These are phyloP conservation scores for Hygrophorus pudorinus DNA, from an alignment of 768 basidiomycete species.

Conservation along the genomic window DNA sequence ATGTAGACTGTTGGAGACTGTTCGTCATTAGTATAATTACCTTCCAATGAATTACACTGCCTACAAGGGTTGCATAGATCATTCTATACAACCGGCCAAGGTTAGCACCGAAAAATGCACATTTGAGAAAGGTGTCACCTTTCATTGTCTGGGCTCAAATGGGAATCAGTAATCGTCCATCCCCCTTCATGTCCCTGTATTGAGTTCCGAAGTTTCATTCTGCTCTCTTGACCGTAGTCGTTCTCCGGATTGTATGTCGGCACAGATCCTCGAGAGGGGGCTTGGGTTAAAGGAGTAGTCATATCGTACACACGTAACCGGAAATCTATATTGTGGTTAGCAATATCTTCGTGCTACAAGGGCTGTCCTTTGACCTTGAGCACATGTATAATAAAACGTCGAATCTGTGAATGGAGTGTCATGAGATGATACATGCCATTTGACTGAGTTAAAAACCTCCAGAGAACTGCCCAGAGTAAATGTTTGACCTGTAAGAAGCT, in stretches of 20 bases:
- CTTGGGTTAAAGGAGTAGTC: slow-evolving; percentile 32
- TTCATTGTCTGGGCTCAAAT: slow-evolving; percentile 83
- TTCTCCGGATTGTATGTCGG: not conserved
- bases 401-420: slow-evolving; percentile 41
- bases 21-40: slow-evolving; percentile 5
- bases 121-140: slow-evolving; percentile 32
- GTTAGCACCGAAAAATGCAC: not conserved
- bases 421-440: not conserved
- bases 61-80: slow-evolving; percentile 86
- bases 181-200: slow-evolving; percentile 68
- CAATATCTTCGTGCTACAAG: not conserved
- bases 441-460: slow-evolving; percentile 32
- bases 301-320: slow-evolving; percentile 83
- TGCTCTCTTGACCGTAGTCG: slow-evolving; percentile 24
- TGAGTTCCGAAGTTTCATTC: slow-evolving; percentile 42
- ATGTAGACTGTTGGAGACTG: slow-evolving; percentile 67
- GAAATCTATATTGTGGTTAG: slow-evolving; percentile 50
- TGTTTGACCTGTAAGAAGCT: slow-evolving; percentile 58
- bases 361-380: slow-evolving; percentile 45
- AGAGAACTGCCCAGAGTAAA: slow-evolving; percentile 83
- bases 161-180: slow-evolving; percentile 96
- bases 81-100: slow-evolving; percentile 42
- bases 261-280: not conserved
- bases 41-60: slow-evolving; percentile 10
- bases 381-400: slow-evolving; percentile 90